Percentiles rank a stretch among this genome's conserved stretches.
phyloP scores from a whole-genome alignment of 768 basidiomycete genomes.

The Floccularia luteovirens region DNA sequence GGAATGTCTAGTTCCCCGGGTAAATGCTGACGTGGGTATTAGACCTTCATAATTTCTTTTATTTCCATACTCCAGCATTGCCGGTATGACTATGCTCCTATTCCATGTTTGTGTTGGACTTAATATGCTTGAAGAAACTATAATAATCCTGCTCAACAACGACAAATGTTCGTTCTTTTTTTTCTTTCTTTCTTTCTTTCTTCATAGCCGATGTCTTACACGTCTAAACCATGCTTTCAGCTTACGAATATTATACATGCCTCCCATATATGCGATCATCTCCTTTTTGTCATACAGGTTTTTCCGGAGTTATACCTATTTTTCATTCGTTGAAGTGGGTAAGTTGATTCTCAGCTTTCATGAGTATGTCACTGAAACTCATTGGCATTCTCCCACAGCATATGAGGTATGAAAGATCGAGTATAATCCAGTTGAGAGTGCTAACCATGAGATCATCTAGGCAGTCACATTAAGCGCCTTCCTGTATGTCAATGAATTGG shows the following conservation, averaged over 20 bases:
- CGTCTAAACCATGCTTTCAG: slow-evolving; percentile 22
- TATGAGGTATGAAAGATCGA: slow-evolving; percentile 74
- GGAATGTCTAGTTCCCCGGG: neutral
- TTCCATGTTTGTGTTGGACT: slow-evolving; percentile 4
- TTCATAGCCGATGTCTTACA: neutral
- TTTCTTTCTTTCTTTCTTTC: slow-evolving; percentile 2
- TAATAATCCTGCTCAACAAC: slow-evolving; percentile 62
- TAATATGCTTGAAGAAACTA: slow-evolving; percentile 49
- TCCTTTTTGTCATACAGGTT: slow-evolving; percentile 84
- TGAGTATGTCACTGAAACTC: slow-evolving; percentile 3
- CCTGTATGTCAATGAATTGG: slow-evolving; percentile 39
- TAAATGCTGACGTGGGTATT: neutral
- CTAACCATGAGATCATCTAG: slow-evolving; percentile 20
- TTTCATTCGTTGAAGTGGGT: slow-evolving; percentile 39
- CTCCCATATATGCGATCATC: slow-evolving; percentile 71
- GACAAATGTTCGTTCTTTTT: slow-evolving; percentile 57
- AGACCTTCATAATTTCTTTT: slow-evolving; percentile 58
- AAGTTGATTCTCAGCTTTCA: slow-evolving; percentile 5
- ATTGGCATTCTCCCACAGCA: slow-evolving; percentile 25
- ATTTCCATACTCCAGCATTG: slow-evolving; percentile 54
- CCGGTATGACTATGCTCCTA: slow-evolving; percentile 30
- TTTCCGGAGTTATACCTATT: slow-evolving; percentile 65
- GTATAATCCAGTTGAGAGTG: slow-evolving; percentile 2
- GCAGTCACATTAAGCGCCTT: slow-evolving; percentile 84
- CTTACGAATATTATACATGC: slow-evolving; percentile 80